A percentile compares a stretch with the other conserved stretches of the same genome.
Evolutionary conservation across 2,329 filamentous ascomycete species (phyloP).

Genomic region (Arachnopeziza araneosa): DNA sequence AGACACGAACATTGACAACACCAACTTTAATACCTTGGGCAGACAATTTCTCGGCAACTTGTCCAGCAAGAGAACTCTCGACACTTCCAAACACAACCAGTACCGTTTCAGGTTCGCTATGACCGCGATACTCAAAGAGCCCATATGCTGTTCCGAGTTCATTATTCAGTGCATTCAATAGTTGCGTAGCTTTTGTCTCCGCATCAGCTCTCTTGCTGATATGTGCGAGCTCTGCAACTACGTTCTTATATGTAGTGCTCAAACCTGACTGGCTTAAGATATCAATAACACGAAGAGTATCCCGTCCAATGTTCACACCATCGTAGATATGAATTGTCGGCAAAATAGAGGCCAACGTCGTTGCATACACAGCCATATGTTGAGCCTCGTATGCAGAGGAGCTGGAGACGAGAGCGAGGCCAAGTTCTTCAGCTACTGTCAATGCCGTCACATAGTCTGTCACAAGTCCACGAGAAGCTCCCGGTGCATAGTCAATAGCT

Average conservation of each 20-base stretch:
- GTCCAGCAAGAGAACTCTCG: constrained; percentile 78
- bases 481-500: constrained; percentile 74
- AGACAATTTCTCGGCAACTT: constrained; percentile 69
- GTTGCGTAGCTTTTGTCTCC: constrained; percentile 64
- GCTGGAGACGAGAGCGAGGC: constrained; percentile 79
- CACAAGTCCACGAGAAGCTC: constrained; percentile 63
- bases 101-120: constrained; percentile 72
- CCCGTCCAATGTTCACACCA: constrained; percentile 74
- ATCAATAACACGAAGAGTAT: constrained; percentile 78
- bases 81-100: constrained; percentile 90
- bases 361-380: constrained; percentile 90
- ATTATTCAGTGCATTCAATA: constrained; percentile 73
- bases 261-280: constrained; percentile 69
- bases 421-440: constrained; percentile 80
- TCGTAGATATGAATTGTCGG: constrained; percentile 89
- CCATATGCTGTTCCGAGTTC: constrained; percentile 92
- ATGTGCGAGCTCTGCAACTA: constrained; percentile 55
- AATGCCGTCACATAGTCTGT: constrained; percentile 82
- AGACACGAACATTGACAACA: constrained; percentile 85
- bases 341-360: constrained; percentile 68
- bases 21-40: constrained; percentile 73
- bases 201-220: constrained; percentile 65
- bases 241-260: constrained; percentile 60
- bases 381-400: constrained; percentile 85
- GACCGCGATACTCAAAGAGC: constrained; percentile 90